A percentile compares a stretch with the other conserved stretches of the same genome.
Conservation (phyloP, 2,329 filamentous ascomycete species). For the Aspergillus sp. region DNA sequence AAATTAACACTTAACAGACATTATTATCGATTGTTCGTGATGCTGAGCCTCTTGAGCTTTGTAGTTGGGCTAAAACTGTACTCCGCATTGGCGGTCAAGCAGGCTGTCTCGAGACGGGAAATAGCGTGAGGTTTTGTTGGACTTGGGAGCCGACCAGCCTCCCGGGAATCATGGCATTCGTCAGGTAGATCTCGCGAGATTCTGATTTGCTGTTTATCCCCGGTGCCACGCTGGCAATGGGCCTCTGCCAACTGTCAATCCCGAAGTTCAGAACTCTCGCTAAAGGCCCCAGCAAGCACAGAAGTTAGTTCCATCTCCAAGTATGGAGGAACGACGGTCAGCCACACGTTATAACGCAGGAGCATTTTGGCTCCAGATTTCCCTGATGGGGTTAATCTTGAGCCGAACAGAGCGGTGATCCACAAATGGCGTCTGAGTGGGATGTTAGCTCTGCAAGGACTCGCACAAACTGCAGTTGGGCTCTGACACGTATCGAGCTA, state of each 20-base stretch:
- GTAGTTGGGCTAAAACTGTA: neutral
- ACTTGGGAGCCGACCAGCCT: conserved; percentile 2
- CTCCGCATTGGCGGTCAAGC: conserved; percentile 10
- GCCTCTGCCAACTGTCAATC: conserved; percentile 27
- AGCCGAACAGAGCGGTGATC: conserved; percentile 19
- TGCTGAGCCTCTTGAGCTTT: conserved; percentile 2
- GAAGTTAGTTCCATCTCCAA: neutral
- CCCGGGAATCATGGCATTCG: conserved; percentile 2
- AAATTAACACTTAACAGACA: neutral
- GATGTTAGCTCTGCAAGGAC: conserved; percentile 26
- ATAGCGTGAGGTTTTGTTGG: neutral
- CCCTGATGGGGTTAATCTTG: conserved; percentile 10
- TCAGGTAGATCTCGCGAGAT: neutral
- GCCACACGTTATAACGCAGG: neutral
- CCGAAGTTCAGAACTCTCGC: neutral
- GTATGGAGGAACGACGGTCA: too few relatives aligned
- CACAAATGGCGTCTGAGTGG: conserved; percentile 21
- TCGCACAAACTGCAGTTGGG: conserved; percentile 27
- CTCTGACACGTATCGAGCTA: conserved; percentile 31
- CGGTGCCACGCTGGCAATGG: conserved; percentile 30
- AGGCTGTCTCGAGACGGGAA: too few relatives aligned
- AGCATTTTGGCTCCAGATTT: conserved; percentile 1
- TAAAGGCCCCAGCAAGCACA: neutral
- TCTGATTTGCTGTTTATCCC: conserved; percentile 12
- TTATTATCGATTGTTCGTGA: neutral